These are phyloP conservation scores for Sarocladium brachiariae DNA, from an alignment of 2,329 filamentous ascomycete genomes.

Conservation along the genomic window DNA sequence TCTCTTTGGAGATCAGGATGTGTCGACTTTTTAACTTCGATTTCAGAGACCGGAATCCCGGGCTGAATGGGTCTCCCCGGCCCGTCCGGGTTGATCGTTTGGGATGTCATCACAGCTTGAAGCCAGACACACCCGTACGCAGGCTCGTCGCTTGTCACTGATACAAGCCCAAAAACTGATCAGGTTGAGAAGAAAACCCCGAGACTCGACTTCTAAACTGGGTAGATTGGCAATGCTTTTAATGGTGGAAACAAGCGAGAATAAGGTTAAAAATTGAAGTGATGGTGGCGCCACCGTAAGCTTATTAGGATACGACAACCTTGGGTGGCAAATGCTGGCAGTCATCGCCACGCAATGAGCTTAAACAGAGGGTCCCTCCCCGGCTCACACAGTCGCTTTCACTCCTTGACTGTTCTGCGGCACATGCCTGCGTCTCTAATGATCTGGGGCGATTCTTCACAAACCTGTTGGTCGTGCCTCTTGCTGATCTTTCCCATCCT, in stretches of 20 bases:
- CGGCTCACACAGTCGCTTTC: no score
- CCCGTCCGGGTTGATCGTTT: background rate
- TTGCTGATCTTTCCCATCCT: background rate
- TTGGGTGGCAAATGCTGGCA: no score
- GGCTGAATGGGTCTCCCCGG: background rate
- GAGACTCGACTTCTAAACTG: background rate
- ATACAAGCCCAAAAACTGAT: background rate
- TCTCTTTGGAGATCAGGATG: background rate
- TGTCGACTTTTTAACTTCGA: background rate
- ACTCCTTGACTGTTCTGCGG: no score
- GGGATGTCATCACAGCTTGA: conserved; percentile 3
- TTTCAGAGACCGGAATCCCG: background rate
- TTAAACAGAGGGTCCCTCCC: no score
- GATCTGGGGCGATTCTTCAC: no score
- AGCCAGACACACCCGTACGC: background rate
- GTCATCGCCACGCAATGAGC: no score
- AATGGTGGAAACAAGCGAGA: background rate
- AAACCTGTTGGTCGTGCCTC: background rate
- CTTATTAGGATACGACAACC: no score
- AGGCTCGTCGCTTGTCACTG: background rate
- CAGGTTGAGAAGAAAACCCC: background rate
- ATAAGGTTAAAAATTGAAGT: conserved; percentile 2
- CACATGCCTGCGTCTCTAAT: no score
- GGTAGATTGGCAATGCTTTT: background rate
- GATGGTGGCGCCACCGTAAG: background rate